These are phyloP conservation scores for Immersiporthe knoxdaviesiana DNA, from an alignment of 2,329 filamentous ascomycete species.

Conservation along the genomic window DNA sequence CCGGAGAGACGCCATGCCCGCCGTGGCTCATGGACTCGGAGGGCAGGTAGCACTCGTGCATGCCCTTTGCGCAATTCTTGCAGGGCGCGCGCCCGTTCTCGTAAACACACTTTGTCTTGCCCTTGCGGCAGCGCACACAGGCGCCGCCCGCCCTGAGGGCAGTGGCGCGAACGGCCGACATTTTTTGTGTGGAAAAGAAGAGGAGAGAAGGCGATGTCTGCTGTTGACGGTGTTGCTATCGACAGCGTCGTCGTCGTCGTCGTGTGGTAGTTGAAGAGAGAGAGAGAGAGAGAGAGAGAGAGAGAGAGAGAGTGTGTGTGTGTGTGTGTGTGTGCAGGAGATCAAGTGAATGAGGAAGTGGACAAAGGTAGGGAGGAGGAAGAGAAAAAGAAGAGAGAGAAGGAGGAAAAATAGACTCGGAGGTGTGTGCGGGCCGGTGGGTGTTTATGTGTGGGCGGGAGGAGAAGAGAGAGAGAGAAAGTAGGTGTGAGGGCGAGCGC, in stretches of 20 bases:
- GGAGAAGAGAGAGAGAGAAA: background rate
- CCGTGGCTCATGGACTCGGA: conserved; percentile 63
- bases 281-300: no score
- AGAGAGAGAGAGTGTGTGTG: no score
- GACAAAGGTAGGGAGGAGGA: background rate
- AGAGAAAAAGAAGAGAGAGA: background rate
- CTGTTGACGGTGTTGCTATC: background rate
- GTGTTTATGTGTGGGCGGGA: background rate
- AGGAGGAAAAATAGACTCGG: background rate
- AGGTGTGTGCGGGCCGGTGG: background rate
- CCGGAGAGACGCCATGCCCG: conserved; percentile 61
- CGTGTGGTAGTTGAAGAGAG: no score
- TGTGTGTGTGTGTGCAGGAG: background rate
- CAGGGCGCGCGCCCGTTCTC: conserved; percentile 65
- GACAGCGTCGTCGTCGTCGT: background rate
- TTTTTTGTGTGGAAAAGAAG: conserved; percentile 34
- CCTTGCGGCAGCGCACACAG: conserved; percentile 66
- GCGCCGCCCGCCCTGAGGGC: conserved; percentile 64
- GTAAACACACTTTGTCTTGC: conserved; percentile 67
- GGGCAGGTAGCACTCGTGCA: conserved; percentile 66
- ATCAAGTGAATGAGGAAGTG: background rate
- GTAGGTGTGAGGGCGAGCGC: background rate
- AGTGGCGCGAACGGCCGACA: conserved; percentile 59
- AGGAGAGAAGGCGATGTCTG: background rate
- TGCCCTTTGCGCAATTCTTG: conserved; percentile 66